These are phyloP conservation scores for Inga oerstediana DNA, from an alignment of 306 rosid species.

Conservation along the genomic window DNA sequence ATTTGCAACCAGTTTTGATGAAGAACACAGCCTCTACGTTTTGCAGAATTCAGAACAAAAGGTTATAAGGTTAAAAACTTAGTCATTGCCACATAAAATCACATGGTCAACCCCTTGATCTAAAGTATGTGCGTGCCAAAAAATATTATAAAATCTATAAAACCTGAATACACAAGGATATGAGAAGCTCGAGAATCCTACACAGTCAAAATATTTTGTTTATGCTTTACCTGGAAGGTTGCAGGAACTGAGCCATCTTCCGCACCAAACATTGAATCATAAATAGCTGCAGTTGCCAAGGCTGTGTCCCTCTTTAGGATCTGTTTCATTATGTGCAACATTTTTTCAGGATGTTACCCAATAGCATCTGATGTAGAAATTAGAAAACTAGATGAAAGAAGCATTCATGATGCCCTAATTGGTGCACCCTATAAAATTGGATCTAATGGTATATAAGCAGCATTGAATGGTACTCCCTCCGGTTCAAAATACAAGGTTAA, in stretches of 20 bases:
- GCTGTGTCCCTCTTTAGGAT: conserved; percentile 84
- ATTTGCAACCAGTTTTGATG: background rate
- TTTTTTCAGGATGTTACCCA: conserved; percentile 4
- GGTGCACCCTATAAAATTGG: background rate
- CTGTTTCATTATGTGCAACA: conserved; percentile 47
- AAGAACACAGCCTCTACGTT: background rate
- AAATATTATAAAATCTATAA: background rate
- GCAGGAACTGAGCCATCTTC: conserved; percentile 96
- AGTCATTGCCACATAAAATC: background rate
- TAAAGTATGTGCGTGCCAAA: too few relatives aligned
- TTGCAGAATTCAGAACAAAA: background rate
- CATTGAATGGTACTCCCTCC: background rate
- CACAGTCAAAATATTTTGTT: background rate
- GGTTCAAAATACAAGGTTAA: too few relatives aligned
- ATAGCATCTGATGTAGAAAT: conserved; percentile 11
- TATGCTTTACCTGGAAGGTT: conserved; percentile 83
- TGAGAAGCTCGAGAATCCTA: background rate
- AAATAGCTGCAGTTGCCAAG: conserved; percentile 92
- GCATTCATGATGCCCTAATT: background rate
- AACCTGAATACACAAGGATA: background rate
- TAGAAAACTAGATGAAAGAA: conserved; percentile 21
- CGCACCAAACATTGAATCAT: conserved; percentile 87
- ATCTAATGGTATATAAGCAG: background rate
- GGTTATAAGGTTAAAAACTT: background rate
- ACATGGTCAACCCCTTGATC: too few relatives aligned